phyloP scores from a whole-genome alignment of 192 early-diverging fungal species.

The Chytriomyces sp. region DNA sequence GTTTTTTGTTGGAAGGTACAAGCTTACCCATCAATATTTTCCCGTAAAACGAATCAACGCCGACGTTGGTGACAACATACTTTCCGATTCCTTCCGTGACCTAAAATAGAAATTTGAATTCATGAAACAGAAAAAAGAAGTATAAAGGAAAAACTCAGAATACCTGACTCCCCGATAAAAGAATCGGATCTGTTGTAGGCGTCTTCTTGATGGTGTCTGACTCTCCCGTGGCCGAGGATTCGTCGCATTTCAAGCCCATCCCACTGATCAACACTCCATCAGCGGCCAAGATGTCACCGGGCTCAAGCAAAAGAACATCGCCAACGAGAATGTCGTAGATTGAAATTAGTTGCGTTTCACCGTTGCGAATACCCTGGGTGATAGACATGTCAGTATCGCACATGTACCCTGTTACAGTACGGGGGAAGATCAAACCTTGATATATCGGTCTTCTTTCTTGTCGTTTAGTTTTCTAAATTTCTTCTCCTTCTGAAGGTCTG shows the following conservation, averaged over 20 bases:
- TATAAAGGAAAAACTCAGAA: not conserved
- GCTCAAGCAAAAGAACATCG: constrained; percentile 84
- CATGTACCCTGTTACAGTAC: too few species aligned
- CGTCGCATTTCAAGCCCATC: constrained; percentile 84
- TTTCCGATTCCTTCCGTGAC: constrained; percentile 86
- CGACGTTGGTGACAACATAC: constrained; percentile 85
- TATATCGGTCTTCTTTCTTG: constrained; percentile 83
- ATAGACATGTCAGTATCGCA: too few species aligned
- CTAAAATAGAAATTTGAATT: not conserved
- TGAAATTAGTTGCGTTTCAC: constrained; percentile 74
- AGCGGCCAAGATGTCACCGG: constrained; percentile 91
- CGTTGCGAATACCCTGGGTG: constrained; percentile 65
- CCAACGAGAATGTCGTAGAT: constrained; percentile 85
- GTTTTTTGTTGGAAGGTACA: not conserved
- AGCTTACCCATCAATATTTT: constrained; percentile 76
- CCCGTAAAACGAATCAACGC: constrained; percentile 86
- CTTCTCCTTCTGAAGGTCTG: constrained; percentile 84
- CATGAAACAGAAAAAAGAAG: not conserved
- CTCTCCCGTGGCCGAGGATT: constrained; percentile 91
- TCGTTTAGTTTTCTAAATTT: constrained; percentile 87
- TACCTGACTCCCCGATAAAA: constrained; percentile 77
- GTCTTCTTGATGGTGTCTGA: constrained; percentile 84
- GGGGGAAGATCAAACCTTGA: too few species aligned
- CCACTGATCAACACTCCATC: constrained; percentile 84
- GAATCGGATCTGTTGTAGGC: constrained; percentile 71